Evolutionary conservation across 1,284 basidiomycete genomes (phyloP).

Genomic region (Apiotrichum siamense): DNA sequence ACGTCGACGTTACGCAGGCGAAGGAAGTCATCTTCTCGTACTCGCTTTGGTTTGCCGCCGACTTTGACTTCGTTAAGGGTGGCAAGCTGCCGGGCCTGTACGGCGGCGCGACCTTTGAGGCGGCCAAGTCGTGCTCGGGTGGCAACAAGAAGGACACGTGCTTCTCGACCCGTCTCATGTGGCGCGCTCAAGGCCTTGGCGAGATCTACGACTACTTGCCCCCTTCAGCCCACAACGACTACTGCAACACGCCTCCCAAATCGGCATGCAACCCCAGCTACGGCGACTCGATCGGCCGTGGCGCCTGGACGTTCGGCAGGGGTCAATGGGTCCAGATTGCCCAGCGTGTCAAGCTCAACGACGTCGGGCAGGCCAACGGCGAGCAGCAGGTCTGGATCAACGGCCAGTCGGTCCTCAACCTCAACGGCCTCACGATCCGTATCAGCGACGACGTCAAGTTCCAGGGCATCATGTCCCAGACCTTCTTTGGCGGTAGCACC

Average conservation of each 20-base stretch:
- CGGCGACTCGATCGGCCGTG: constrained; percentile 57
- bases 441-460: constrained; percentile 51
- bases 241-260: constrained; percentile 28
- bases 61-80: constrained; percentile 45
- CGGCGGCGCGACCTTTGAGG: constrained; percentile 25
- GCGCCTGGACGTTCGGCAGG: constrained; percentile 54
- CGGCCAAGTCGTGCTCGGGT: constrained; percentile 45
- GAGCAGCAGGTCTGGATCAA: constrained; percentile 55
- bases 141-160: constrained; percentile 41
- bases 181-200: constrained; percentile 38
- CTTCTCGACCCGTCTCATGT: constrained; percentile 48
- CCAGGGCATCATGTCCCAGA: constrained; percentile 60
- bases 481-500: constrained; percentile 56
- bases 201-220: constrained; percentile 43
- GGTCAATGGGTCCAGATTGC: constrained; percentile 59
- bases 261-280: constrained; percentile 34
- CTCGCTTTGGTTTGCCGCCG: constrained; percentile 41
- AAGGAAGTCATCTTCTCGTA: constrained; percentile 43
- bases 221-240: constrained; percentile 7
- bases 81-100: constrained; percentile 49
- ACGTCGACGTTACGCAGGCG: constrained; percentile 29
- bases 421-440: constrained; percentile 53
- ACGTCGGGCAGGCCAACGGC: constrained; percentile 51
- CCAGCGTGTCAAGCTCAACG: constrained; percentile 60
- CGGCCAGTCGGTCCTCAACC: constrained; percentile 56